Evolutionary conservation across 106 monocot genomes (phyloP).

Genomic region (Platanthera zijinensis): DNA sequence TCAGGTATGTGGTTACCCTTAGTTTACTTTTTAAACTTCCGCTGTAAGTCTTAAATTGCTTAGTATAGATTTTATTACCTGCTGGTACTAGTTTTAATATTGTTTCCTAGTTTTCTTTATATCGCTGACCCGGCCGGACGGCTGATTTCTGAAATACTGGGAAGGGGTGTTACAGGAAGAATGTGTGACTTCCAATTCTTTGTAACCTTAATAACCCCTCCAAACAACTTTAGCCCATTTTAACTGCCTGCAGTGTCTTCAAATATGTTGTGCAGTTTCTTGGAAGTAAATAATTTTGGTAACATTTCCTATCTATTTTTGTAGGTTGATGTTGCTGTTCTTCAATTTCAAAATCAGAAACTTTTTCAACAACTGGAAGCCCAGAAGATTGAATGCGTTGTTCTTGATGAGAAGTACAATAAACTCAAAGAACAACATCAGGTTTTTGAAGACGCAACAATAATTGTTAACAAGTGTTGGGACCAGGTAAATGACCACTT

Average conservation of each 20-base stretch:
- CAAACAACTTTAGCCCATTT: neutral
- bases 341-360: conserved; percentile 92
- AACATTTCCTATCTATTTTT: conserved; percentile 6
- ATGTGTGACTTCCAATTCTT: neutral
- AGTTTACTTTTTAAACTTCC: too few species aligned
- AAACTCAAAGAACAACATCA: conserved; percentile 59
- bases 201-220: neutral
- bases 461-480: conserved; percentile 51
- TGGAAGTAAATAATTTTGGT: neutral
- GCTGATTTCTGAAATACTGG: too few species aligned
- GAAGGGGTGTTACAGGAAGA: too few species aligned
- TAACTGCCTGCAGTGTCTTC: neutral
- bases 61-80: too few species aligned
- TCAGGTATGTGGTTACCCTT: too few species aligned
- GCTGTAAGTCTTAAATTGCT: too few species aligned
- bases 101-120: too few species aligned
- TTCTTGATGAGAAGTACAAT: conserved; percentile 60
- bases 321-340: conserved; percentile 93
- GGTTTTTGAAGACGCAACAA: conserved; percentile 40
- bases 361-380: conserved; percentile 85
- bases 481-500: conserved; percentile 32
- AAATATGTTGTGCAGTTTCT: conserved; percentile 1
- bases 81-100: too few species aligned
- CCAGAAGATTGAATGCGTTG: conserved; percentile 66
- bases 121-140: too few species aligned